These are phyloP conservation scores for Phialophora chinensis DNA, from an alignment of 2,329 filamentous ascomycete genomes.

Conservation along the genomic window DNA sequence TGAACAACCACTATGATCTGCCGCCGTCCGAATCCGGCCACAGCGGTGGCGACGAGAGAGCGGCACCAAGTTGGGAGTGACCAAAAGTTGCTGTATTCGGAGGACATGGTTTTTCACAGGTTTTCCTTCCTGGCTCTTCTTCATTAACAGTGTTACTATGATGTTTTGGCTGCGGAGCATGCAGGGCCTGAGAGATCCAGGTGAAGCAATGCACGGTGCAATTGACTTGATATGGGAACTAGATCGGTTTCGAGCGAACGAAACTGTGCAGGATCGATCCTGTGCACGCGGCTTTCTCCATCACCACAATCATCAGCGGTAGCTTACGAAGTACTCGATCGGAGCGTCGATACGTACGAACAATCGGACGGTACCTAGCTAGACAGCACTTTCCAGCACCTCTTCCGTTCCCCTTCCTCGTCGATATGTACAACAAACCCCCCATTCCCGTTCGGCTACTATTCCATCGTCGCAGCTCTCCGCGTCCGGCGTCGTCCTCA, in stretches of 20 bases:
- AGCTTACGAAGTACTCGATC: constrained; percentile 33
- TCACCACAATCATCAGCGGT: constrained; percentile 31
- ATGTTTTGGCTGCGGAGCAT: constrained; percentile 23
- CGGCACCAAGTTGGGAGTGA: constrained; percentile 1
- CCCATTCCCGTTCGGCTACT: constrained; percentile 21
- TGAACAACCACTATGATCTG: constrained; percentile 41
- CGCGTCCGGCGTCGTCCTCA: constrained; percentile 16
- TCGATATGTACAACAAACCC: constrained; percentile 22
- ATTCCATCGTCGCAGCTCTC: constrained; percentile 19
- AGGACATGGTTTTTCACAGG: neutral
- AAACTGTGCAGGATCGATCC: constrained; percentile 25
- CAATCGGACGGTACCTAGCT: constrained; percentile 34
- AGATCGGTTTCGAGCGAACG: constrained; percentile 37
- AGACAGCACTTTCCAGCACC: constrained; percentile 27
- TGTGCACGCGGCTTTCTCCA: constrained; percentile 23
- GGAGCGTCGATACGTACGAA: constrained; percentile 36
- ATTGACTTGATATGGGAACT: constrained; percentile 35
- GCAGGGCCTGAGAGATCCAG: constrained; percentile 27
- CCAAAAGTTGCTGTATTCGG: constrained; percentile 13
- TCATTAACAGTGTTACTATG: constrained; percentile 30
- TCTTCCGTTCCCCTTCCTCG: constrained; percentile 19
- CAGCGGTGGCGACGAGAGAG: neutral
- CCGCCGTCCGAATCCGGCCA: neutral
- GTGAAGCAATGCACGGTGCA: constrained; percentile 22
- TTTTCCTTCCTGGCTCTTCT: constrained; percentile 12